A percentile compares a stretch with the other conserved stretches of the same genome.
phyloP scores from a whole-genome alignment of 2,329 filamentous ascomycete species.

The Epichloe gansuensis region DNA sequence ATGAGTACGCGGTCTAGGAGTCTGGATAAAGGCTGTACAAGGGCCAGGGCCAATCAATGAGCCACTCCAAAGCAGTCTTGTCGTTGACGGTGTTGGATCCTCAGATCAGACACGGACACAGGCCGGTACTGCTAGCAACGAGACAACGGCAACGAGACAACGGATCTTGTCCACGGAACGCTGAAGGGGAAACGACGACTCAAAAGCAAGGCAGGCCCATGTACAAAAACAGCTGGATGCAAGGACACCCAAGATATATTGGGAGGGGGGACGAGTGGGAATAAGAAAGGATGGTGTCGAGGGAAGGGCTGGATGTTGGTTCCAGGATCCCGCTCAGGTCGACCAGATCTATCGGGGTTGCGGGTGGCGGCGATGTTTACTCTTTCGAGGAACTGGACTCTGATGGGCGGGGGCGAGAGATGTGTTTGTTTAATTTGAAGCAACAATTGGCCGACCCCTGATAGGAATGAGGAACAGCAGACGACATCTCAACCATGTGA shows the following conservation, averaged over 20 bases:
- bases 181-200: neutral
- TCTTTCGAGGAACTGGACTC: constrained; percentile 4
- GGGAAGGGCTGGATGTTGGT: neutral
- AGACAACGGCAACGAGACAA: neutral
- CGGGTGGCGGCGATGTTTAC: constrained; percentile 6
- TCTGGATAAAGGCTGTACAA: neutral
- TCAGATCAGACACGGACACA: neutral
- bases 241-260: neutral
- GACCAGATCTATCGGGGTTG: constrained; percentile 6
- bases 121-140: neutral
- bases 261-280: neutral
- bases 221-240: neutral
- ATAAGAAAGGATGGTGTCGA: neutral
- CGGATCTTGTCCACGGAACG: neutral
- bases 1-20: neutral
- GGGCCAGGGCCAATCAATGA: neutral
- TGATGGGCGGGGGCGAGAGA: constrained; percentile 8
- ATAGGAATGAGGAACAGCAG: constrained; percentile 2
- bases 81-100: neutral
- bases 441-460: constrained; percentile 4
- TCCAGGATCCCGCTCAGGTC: constrained; percentile 6
- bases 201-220: neutral
- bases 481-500: constrained; percentile 5
- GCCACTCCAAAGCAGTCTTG: neutral
- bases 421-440: constrained; percentile 9